Evolutionary conservation across 441 rosid genomes (phyloP).

Genomic region (Syzygium syzygioides): DNA sequence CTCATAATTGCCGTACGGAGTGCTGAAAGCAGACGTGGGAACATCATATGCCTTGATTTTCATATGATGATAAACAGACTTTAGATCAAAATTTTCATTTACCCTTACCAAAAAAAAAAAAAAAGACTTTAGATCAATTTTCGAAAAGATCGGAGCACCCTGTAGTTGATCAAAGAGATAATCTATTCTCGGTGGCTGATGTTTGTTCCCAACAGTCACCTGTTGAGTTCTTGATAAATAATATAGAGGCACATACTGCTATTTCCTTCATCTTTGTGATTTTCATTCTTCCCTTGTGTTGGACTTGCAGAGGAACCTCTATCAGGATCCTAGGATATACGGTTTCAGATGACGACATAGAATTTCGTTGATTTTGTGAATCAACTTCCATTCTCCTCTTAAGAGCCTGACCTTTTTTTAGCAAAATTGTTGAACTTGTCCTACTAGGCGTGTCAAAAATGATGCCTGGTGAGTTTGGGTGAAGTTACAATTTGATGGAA

Average conservation of each 20-base stretch:
- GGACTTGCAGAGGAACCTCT: neutral
- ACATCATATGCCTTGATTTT: neutral
- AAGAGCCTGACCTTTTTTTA: too few relatives aligned
- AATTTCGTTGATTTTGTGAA: neutral
- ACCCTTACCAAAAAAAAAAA: too few relatives aligned
- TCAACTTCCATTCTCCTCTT: too few relatives aligned
- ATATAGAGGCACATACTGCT: neutral
- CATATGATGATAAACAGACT: neutral
- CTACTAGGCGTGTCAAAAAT: too few relatives aligned
- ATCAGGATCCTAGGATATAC: neutral
- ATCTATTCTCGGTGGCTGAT: neutral
- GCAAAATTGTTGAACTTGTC: too few relatives aligned
- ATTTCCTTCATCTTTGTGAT: neutral
- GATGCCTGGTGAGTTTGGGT: too few relatives aligned
- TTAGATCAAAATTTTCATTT: too few relatives aligned
- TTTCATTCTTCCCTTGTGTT: rapidly evolving
- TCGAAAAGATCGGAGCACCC: neutral
- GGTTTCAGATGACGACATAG: neutral
- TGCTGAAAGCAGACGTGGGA: neutral
- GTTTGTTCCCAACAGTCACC: neutral
- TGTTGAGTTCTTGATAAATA: neutral
- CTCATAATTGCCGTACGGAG: neutral
- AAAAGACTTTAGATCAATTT: neutral
- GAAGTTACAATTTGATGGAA: too few relatives aligned
- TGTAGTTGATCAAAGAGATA: neutral